Base-by-base conservation (phyloP, 495 filamentous ascomycete genomes). In the Podospora fimiseda region DNA sequence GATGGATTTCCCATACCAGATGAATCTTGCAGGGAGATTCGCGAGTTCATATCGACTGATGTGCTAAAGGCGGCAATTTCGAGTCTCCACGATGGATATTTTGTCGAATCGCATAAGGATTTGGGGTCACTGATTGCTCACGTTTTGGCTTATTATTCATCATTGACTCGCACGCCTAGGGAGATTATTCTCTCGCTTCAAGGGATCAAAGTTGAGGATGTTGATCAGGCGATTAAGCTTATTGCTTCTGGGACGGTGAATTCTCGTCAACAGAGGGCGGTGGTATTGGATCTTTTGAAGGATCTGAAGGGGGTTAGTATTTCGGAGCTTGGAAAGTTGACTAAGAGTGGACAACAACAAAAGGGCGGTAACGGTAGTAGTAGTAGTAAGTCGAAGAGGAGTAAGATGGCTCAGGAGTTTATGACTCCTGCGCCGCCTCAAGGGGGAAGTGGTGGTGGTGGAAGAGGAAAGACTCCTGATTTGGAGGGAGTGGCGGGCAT, bases 91-190 rank as follows among this genome's bases (percentile, higher is more conserved):
- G 93, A 97, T 50, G 81, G 89, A 1, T 96, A 97, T 63, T 97
- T 97, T 59, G 91, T 96, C 38, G 93, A 99, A 52, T 81, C 91
- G 61, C 93, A 99, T 61, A 94, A 90, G 66, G 93, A 97, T 33
- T 79, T 97, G 9, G 93, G 89, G 13, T 77, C 83, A 30, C 78
- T 96, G 3, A 95, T 99, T 58, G 90, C 90, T 1, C 79, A 83
- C 5, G 93, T 96, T 50, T 77, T 94, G 64, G 75, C 84, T 4
- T 73, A 85, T 19, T 96, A 95, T 63, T 80, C 75, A 5, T 70
- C 74, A 1, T 64, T 75, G 33, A 93, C 86, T 30, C 45, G 70
- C 0, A 85, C 82, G 7, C 80, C 84, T 0, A 52, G 77, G 49
- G 57, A 83, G 61, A 73, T 80, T 14, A 67, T 83, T 3, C 46